phyloP scores from a whole-genome alignment of 306 rosid genomes.

The Pyrus betulifolia region DNA sequence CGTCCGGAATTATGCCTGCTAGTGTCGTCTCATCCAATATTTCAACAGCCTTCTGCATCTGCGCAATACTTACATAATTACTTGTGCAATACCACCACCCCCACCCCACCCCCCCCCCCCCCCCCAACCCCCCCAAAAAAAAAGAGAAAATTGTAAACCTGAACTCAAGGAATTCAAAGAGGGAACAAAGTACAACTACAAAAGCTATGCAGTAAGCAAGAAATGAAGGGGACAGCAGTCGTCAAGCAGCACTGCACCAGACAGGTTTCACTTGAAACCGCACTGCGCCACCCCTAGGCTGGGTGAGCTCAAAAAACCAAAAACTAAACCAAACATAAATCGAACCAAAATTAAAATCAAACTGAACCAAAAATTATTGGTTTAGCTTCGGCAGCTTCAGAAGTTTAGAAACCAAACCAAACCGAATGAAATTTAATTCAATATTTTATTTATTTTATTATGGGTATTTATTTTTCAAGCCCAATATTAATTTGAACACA shows the following conservation, averaged over 20 bases:
- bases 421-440: no score
- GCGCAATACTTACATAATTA: slow-evolving; percentile 16
- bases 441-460: no score
- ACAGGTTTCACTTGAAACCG: neutral
- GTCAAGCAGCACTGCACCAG: neutral
- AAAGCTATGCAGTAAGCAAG: neutral
- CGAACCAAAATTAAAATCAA: no score
- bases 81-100: no score
- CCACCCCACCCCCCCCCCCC: no score
- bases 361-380: no score
- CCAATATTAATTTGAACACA: no score
- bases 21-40: slow-evolving; percentile 82
- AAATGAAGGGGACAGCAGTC: neutral
- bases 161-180: neutral
- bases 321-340: no score
- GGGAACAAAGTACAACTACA: neutral
- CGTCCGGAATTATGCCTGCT: slow-evolving; percentile 73
- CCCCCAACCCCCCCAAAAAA: neutral
- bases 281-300: no score
- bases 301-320: no score
- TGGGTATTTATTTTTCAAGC: no score
- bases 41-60: slow-evolving; percentile 79
- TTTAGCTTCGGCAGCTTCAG: accelerated
- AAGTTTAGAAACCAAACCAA: no score
- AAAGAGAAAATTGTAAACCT: neutral